Conservation (phyloP, 371 early-diverging fungal species). For the Apophysomyces elegans region DNA sequence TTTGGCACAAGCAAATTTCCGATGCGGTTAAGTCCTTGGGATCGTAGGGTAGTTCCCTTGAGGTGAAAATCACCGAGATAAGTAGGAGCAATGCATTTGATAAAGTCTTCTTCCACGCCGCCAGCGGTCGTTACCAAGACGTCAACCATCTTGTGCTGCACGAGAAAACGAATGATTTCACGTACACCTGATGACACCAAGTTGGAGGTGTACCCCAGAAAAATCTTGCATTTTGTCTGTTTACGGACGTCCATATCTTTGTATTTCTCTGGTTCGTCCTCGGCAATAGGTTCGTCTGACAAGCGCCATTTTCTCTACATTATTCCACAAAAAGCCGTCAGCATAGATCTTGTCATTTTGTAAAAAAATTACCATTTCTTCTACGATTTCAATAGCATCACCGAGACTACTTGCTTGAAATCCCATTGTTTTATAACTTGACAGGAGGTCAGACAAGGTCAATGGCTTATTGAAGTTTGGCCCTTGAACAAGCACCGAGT, state of each 20-base stretch:
- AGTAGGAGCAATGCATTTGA: conserved; percentile 96
- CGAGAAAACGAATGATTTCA: conserved; percentile 92
- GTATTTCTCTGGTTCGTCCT: conserved; percentile 69
- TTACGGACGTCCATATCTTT: conserved; percentile 67
- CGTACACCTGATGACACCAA: conserved; percentile 97
- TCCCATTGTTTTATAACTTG: conserved; percentile 79
- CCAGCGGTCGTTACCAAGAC: conserved; percentile 97
- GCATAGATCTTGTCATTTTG: not conserved
- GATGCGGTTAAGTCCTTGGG: conserved; percentile 96
- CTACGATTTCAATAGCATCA: conserved; percentile 86
- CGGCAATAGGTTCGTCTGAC: conserved; percentile 79
- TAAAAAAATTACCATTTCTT: conserved; percentile 76
- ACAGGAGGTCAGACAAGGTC: conserved; percentile 64
- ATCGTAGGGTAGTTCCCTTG: conserved; percentile 84
- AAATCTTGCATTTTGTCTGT: conserved; percentile 91
- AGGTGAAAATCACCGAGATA: conserved; percentile 88
- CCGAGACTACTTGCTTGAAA: conserved; percentile 93
- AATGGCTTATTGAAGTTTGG: conserved; percentile 89
- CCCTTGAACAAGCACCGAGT: conserved; percentile 73
- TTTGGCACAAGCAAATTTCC: conserved; percentile 99
- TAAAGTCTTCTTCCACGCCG: conserved; percentile 99
- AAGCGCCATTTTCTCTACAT: conserved; percentile 82
- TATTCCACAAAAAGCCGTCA: not conserved
- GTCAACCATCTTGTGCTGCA: conserved; percentile 91
- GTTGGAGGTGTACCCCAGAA: conserved; percentile 98